These are phyloP conservation scores for Saturnispora sanitii DNA, from an alignment of 805 yeast genomes.

Conservation along the genomic window DNA sequence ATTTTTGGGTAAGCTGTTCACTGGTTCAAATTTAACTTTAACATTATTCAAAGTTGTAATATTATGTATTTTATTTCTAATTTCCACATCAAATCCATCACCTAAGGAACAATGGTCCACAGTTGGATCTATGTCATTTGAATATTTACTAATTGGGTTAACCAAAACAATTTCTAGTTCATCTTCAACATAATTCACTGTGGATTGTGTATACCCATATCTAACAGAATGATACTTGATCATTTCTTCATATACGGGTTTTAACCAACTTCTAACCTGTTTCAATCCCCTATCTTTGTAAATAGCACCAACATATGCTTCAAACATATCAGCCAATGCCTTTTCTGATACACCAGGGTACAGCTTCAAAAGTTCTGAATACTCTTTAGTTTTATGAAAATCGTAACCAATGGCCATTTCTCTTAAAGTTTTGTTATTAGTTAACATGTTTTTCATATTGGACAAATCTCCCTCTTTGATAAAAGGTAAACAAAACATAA, in stretches of 20 bases:
- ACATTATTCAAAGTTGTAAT: background rate
- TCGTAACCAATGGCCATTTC: slow-evolving; percentile 4
- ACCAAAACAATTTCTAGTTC: background rate
- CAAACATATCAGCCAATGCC: slow-evolving; percentile 6
- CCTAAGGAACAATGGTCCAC: slow-evolving; percentile 1
- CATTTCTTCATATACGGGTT: background rate
- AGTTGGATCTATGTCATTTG: background rate
- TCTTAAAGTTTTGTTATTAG: slow-evolving; percentile 3
- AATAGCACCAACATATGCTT: slow-evolving; percentile 6
- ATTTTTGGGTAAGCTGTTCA: background rate
- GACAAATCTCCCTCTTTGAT: slow-evolving; percentile 4
- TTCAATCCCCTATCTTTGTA: slow-evolving; percentile 1
- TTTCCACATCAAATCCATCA: background rate
- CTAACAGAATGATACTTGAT: background rate
- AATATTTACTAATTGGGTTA: background rate
- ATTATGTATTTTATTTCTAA: background rate
- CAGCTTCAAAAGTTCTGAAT: background rate
- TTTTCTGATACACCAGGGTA: background rate
- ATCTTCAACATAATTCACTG: background rate
- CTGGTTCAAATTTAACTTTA: background rate
- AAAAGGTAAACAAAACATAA: background rate
- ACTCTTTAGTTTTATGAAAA: background rate
- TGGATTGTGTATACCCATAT: background rate
- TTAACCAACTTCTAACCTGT: background rate
- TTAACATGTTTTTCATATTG: background rate